Base-by-base conservation (phyloP, 371 early-diverging fungal species). In the Mucor sp. region DNA sequence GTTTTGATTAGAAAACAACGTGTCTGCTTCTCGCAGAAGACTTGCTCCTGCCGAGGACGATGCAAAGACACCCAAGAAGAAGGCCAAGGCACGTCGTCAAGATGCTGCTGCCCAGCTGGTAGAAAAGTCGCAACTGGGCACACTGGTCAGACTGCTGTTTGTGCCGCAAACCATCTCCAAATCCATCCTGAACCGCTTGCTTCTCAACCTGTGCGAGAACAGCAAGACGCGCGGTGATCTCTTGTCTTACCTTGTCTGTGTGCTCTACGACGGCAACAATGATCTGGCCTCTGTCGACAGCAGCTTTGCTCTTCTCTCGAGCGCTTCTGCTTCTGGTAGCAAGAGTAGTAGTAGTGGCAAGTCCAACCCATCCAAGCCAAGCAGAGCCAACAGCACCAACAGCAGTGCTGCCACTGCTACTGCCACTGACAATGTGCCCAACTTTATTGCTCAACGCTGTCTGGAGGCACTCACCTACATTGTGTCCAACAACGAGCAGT, bases 151-250 rank as follows among this genome's bases (percentile, higher is more conserved):
- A 23, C 83, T 97, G 19, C 78, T 97, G 62, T 96, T 94, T 75
- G 75, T 94, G 14, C 94, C 94, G 12, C 92, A 94, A 69, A 84
- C 89, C 0, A 82, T 90, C 19, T 85, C 87, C 23, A 93, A 91
- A 69, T 79, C 87, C 21, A 80, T 91, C 37, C 73, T 96, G 43
- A 87, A 88, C 66, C 83, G 89, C 58, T 71, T 95, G 15, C 73
- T 98, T 53, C 83, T 91, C 58, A 95, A 95, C 74, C 86, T 99
- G 7, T 93, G 95, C 71, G 96, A 97, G 75, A 97, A 97, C 75
- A 88, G 87, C 68, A 89, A 90, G 66, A 93, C 97, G 1, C 86
- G 98, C 11, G 72, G 87, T 9, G 98, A 99, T 62, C 74, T 97
- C 1, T 80, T 98, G 15, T 89, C 92, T 1, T 83, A 96, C 44